Evolutionary conservation across 2,329 filamentous ascomycete genomes (phyloP).

Genomic region (Trichoderma harzianum): DNA sequence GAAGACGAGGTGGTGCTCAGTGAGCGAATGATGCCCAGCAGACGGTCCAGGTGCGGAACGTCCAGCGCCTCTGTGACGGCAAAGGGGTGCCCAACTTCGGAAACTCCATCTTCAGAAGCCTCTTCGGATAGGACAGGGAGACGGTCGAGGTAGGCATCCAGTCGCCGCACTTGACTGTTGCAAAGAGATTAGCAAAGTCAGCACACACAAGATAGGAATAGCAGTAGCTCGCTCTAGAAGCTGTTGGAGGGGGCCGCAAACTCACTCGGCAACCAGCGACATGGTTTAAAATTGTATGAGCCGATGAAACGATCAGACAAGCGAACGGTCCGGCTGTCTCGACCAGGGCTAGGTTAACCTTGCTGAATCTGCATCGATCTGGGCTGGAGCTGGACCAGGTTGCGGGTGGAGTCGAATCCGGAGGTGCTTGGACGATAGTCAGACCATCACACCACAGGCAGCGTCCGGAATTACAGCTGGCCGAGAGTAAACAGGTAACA

Average conservation of each 20-base stretch:
- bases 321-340: background rate
- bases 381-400: conserved; percentile 11
- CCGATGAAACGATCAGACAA: conserved; percentile 11
- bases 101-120: conserved; percentile 41
- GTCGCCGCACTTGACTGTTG: conserved; percentile 56
- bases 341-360: conserved; percentile 10
- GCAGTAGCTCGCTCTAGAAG: background rate
- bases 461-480: conserved; percentile 11
- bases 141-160: conserved; percentile 64
- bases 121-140: conserved; percentile 44
- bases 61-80: conserved; percentile 42
- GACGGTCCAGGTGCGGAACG: conserved; percentile 54
- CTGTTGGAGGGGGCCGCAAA: conserved; percentile 20
- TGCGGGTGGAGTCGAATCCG: conserved; percentile 8
- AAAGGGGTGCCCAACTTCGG: conserved; percentile 34
- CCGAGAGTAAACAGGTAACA: conserved; percentile 10
- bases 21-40: conserved; percentile 66
- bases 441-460: conserved; percentile 19
- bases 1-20: conserved; percentile 68
- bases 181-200: background rate
- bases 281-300: conserved; percentile 28
- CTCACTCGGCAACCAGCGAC: conserved; percentile 50
- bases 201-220: no score
- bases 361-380: conserved; percentile 17
- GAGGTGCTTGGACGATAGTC: conserved; percentile 11